Base-by-base conservation (phyloP, 257 asterid species). In the Jasminum sambac region DNA sequence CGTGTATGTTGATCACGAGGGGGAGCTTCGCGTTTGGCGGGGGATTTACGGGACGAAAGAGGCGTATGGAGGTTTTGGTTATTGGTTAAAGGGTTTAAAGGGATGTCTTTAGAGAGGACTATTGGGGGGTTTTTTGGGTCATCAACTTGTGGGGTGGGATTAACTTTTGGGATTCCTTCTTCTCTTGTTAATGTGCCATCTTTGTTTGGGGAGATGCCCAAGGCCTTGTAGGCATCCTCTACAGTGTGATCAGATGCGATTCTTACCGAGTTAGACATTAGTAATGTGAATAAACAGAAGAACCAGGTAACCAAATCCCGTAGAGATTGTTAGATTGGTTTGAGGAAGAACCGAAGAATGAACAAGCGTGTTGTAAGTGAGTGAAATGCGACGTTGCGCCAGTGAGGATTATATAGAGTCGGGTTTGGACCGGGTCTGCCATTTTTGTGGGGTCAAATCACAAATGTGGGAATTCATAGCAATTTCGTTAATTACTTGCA, bases 1-100 rank as follows among this genome's bases (percentile, higher is more conserved):
- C 80, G 6, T 67, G 78, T 43, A 81, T 16, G 72, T 68, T 68
- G 34, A 81, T 73, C 0, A 78, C 12, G 41, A 78, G 71, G 0
- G 83, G 77, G 12, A 82, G 63, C 37, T 78, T 81, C 13, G 48
- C 11, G 55, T 23, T 34, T 0, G 46, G 4, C 1, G 44, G 69
- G 23, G 80, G 75, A 10, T 48, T 21, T 34, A 71, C n/a, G 8
- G 75, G 75, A 36, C 75, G 63, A 68, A 44, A 71, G 52, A 71
- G 63, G 21, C 75, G 75, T 61, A 71, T 26, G 21, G 21, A 30
- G 36, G 21, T 11, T n/a, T 71, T 46, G 8, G 69, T 68, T 21
- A 71, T 71, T 8, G 48, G 26, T 11, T 21, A 41, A 66, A 16
- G 73, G 66, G 10, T 16, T 12, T 42, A 46, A 41, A 66, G 0